These are phyloP conservation scores for Pholiota conissans DNA, from an alignment of 768 basidiomycete species.

Conservation along the genomic window DNA sequence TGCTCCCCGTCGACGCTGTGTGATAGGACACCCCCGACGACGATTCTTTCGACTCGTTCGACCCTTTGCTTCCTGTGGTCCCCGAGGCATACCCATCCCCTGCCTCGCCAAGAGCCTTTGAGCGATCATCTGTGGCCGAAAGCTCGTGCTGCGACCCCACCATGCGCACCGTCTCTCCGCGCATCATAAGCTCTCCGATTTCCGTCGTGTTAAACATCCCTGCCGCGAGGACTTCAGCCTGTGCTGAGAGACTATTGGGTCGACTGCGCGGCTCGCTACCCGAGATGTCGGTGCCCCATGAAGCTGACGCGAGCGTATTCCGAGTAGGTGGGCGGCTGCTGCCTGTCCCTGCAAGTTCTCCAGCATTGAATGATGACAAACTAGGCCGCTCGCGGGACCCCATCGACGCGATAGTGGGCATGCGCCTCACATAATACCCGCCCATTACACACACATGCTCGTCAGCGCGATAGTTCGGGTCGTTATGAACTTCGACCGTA, in stretches of 20 bases:
- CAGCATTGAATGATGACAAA: constrained; percentile 19
- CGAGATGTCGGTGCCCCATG: constrained; percentile 24
- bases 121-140: constrained; percentile 11
- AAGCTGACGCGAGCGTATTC: constrained; percentile 31
- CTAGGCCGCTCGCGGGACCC: constrained; percentile 59
- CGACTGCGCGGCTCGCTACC: constrained; percentile 35
- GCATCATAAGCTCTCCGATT: constrained; percentile 25
- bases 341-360: constrained; percentile 19
- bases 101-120: constrained; percentile 15
- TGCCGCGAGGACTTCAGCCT: constrained; percentile 31
- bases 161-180: constrained; percentile 29
- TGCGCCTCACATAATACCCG: constrained; percentile 61
- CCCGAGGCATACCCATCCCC: constrained; percentile 13
- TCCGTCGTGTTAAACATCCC: constrained; percentile 21
- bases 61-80: constrained; percentile 13
- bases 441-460: constrained; percentile 63
- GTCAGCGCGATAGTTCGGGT: constrained; percentile 40
- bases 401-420: constrained; percentile 81
- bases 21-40: constrained; percentile 9
- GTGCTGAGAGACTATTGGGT: constrained; percentile 31
- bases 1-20: constrained; percentile 13
- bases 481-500: constrained; percentile 32
- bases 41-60: neutral
- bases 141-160: constrained; percentile 4
- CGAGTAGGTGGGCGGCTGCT: constrained; percentile 40